Evolutionary conservation across 2,329 filamentous ascomycete species (phyloP).

Genomic region (Alternaria sp.): DNA sequence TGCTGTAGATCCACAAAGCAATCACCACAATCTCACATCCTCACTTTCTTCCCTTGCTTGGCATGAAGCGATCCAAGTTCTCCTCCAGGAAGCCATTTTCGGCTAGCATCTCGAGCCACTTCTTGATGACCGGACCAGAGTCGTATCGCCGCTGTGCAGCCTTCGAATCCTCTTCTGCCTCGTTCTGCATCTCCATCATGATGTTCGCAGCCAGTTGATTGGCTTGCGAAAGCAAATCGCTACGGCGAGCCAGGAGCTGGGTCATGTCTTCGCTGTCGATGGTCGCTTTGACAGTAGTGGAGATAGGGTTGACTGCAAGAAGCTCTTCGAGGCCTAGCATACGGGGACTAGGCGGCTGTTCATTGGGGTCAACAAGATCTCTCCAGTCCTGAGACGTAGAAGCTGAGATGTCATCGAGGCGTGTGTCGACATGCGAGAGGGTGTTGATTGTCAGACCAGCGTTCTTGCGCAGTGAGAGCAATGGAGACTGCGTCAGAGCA

Average conservation of each 20-base stretch:
- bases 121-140: conserved; percentile 71
- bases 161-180: conserved; percentile 59
- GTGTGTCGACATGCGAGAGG: conserved; percentile 49
- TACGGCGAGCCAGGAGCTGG: conserved; percentile 29
- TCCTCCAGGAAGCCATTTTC: conserved; percentile 65
- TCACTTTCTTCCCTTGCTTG: background rate
- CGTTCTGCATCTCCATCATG: conserved; percentile 54
- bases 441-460: conserved; percentile 55
- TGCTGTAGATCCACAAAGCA: background rate
- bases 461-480: conserved; percentile 55
- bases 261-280: conserved; percentile 28
- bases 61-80: conserved; percentile 33
- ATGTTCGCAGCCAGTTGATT: conserved; percentile 49
- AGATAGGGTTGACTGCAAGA: conserved; percentile 19
- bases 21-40: background rate
- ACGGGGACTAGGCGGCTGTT: conserved; percentile 23
- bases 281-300: conserved; percentile 12
- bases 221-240: conserved; percentile 18
- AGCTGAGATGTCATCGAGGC: conserved; percentile 44
- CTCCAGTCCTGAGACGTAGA: conserved; percentile 51
- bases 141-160: conserved; percentile 67
- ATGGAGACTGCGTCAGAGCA: conserved; percentile 72
- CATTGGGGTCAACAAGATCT: conserved; percentile 40
- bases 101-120: conserved; percentile 72
- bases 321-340: conserved; percentile 24